Conservation (phyloP, 139 green algal genomes). For the Tetraselmis chui region DNA sequence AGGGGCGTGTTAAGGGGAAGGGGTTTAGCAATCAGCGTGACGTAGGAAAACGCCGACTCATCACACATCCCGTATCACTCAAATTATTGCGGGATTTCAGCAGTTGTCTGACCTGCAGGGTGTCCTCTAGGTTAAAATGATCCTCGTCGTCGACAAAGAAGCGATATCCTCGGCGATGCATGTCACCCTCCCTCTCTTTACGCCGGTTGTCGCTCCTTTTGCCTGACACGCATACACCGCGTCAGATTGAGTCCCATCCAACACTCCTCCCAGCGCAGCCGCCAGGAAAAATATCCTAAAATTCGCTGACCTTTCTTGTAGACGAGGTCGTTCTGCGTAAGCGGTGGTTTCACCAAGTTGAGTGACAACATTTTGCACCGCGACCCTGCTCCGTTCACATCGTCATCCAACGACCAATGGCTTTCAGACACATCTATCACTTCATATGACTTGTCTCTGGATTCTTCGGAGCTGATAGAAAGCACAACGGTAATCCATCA, state of each 20-base stretch:
- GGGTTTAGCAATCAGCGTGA: neutral
- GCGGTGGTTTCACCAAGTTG: constrained; percentile 34
- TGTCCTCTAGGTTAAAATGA: constrained; percentile 43
- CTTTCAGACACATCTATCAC: constrained; percentile 32
- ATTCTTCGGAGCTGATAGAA: constrained; percentile 30
- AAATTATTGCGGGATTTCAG: neutral
- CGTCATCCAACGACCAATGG: constrained; percentile 50
- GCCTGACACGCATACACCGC: constrained; percentile 14
- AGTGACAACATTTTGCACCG: constrained; percentile 35
- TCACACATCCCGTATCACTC: neutral
- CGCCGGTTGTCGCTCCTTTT: constrained; percentile 40
- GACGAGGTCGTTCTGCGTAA: constrained; percentile 40
- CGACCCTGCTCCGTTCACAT: constrained; percentile 20
- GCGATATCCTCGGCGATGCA: constrained; percentile 33
- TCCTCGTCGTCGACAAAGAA: constrained; percentile 76
- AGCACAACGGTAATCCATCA: neutral
- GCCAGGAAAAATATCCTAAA: neutral
- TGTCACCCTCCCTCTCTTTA: constrained; percentile 14
- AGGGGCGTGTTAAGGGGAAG: neutral
- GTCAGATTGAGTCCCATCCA: neutral
- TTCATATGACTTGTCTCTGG: constrained; percentile 6
- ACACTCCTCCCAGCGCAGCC: neutral
- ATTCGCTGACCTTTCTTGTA: constrained; percentile 53
- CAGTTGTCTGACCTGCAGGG: constrained; percentile 31
- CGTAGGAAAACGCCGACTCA: neutral